Evolutionary conservation across 345 rosid species (phyloP).

Genomic region (Toxicodendron radicans): DNA sequence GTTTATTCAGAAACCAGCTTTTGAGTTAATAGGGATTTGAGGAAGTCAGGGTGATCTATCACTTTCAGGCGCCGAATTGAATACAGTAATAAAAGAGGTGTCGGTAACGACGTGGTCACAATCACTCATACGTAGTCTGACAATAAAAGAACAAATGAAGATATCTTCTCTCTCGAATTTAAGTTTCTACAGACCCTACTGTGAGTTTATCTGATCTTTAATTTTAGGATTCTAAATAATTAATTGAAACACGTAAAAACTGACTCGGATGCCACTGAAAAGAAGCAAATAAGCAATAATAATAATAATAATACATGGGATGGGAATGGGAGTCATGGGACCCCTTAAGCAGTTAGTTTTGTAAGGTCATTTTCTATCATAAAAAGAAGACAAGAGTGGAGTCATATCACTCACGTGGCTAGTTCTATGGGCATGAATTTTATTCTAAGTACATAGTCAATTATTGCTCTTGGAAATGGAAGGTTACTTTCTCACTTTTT

Average conservation of each 20-base stretch:
- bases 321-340: no score
- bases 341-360: neutral
- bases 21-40: neutral
- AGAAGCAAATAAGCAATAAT: neutral
- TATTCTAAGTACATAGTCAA: neutral
- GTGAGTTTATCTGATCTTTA: no score
- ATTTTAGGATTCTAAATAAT: no score
- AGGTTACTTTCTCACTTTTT: conserved; percentile 8
- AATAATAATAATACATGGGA: no score
- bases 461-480: neutral
- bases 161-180: no score
- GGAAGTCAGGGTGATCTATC: neutral
- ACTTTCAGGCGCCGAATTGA: neutral
- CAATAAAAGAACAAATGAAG: no score
- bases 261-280: no score
- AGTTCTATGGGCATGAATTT: neutral
- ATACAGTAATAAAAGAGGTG: neutral
- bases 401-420: conserved; percentile 18
- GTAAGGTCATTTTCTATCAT: conserved; percentile 4
- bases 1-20: neutral
- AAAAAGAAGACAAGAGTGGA: conserved; percentile 12
- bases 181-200: no score
- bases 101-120: conserved; percentile 13
- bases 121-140: no score
- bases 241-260: no score